phyloP scores from a whole-genome alignment of 352 stramenopile species.

The Pythium utonaiense region DNA sequence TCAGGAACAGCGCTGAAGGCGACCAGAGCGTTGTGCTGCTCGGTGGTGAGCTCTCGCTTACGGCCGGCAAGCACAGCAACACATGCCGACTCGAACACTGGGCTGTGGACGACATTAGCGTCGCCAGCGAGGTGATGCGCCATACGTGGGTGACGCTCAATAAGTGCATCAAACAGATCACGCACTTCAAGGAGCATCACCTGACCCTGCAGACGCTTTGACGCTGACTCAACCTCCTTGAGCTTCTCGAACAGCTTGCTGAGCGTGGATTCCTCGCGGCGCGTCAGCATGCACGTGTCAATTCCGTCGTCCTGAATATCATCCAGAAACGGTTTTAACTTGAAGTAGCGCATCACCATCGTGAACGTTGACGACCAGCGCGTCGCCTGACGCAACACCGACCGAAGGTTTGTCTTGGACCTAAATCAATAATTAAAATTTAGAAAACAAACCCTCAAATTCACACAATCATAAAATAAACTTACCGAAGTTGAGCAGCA shows the following conservation, averaged over 20 bases:
- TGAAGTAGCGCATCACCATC: slow-evolving; percentile 6
- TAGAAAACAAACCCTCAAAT: not conserved
- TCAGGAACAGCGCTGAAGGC: too few relatives aligned
- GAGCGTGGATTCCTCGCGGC: not conserved
- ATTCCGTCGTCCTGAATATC: too few relatives aligned
- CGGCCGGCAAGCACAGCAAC: too few relatives aligned
- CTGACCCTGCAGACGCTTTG: not conserved
- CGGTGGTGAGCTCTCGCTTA: too few relatives aligned
- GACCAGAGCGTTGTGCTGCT: too few relatives aligned
- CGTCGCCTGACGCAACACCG: slow-evolving; percentile 11
- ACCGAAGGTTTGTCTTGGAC: too few relatives aligned
- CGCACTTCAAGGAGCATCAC: slow-evolving; percentile 1
- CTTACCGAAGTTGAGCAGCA: slow-evolving; percentile 11
- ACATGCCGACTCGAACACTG: too few relatives aligned
- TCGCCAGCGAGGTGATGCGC: too few relatives aligned
- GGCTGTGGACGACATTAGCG: too few relatives aligned
- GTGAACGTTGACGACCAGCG: slow-evolving; percentile 9
- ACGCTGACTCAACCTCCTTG: slow-evolving; percentile 4
- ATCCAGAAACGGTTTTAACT: slow-evolving; percentile 1
- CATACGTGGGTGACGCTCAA: not conserved
- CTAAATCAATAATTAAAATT: not conserved
- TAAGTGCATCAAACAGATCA: slow-evolving; percentile 12
- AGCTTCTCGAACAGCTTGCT: not conserved
- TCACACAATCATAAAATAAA: slow-evolving; percentile 2
- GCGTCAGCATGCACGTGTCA: not conserved